Evolutionary conservation across 1,284 basidiomycete genomes (phyloP).

Genomic region (Irpex rosettiformis): DNA sequence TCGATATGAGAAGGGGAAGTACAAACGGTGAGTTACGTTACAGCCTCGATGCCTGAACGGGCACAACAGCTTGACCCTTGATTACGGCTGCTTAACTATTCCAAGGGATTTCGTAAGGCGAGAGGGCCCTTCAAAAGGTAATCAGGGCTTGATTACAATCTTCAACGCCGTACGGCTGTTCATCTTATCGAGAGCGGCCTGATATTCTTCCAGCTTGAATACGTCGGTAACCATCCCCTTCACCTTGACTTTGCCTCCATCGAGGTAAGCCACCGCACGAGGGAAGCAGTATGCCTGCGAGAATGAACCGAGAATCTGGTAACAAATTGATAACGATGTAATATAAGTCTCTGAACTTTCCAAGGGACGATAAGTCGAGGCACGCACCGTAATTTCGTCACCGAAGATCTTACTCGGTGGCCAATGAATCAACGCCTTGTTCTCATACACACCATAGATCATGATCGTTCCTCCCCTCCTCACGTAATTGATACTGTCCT

Average conservation of each 20-base stretch:
- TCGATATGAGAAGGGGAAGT: no score
- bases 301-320: slow-evolving; percentile 57
- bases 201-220: slow-evolving; percentile 53
- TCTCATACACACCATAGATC: slow-evolving; percentile 59
- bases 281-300: slow-evolving; percentile 62
- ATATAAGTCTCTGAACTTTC: background rate
- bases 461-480: slow-evolving; percentile 48
- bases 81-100: no score
- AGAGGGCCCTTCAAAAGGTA: background rate
- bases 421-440: slow-evolving; percentile 53
- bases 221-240: slow-evolving; percentile 43
- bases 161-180: slow-evolving; percentile 39
- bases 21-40: no score
- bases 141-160: slow-evolving; percentile 35
- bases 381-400: slow-evolving; percentile 50
- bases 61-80: background rate
- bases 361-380: background rate
- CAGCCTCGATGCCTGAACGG: no score
- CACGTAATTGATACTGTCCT: slow-evolving; percentile 60
- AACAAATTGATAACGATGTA: slow-evolving; percentile 1
- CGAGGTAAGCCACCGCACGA: slow-evolving; percentile 57
- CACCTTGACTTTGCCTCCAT: slow-evolving; percentile 49
- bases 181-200: slow-evolving; percentile 61
- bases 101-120: no score
- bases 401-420: slow-evolving; percentile 58